Evolutionary conservation across 768 basidiomycete genomes (phyloP).

Genomic region (Termitomyces sp.): DNA sequence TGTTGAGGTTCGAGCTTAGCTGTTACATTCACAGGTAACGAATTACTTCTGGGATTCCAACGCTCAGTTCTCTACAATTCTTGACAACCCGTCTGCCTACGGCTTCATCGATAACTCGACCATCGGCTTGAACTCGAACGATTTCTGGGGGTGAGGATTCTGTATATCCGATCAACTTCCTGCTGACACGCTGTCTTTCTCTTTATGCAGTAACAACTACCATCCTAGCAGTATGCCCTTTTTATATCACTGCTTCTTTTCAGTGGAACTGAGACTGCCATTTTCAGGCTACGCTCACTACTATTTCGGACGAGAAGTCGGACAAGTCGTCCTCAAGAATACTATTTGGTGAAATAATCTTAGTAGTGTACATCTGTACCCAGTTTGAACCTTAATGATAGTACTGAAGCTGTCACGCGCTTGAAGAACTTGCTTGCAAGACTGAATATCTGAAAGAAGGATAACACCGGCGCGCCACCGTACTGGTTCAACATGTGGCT

Average conservation of each 20-base stretch:
- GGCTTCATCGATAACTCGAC: slow-evolving; percentile 51
- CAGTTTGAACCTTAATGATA: too few species aligned
- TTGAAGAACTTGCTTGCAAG: neutral
- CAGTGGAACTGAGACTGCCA: neutral
- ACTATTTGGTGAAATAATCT: slow-evolving; percentile 18
- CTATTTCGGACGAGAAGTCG: slow-evolving; percentile 27
- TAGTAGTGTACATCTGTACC: neutral
- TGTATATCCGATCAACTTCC: neutral
- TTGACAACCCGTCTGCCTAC: slow-evolving; percentile 41
- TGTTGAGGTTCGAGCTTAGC: neutral
- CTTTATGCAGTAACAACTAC: slow-evolving; percentile 40
- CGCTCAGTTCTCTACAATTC: slow-evolving; percentile 40
- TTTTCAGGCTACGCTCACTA: slow-evolving; percentile 33
- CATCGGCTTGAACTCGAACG: slow-evolving; percentile 32
- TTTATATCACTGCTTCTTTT: neutral
- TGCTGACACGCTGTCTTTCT: neutral
- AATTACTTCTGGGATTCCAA: slow-evolving; percentile 48
- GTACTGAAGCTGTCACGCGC: neutral
- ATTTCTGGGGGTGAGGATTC: slow-evolving; percentile 51
- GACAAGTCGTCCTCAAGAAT: slow-evolving; percentile 17
- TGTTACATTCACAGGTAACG: slow-evolving; percentile 26
- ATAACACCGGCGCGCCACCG: neutral
- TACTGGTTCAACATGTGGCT: neutral
- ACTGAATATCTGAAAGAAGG: neutral
- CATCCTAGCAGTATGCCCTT: slow-evolving; percentile 43